Evolutionary conservation across 768 basidiomycete species (phyloP), one percentile per base, ranked within the genome.

Genomic region (Tylopilus sp.): DNA sequence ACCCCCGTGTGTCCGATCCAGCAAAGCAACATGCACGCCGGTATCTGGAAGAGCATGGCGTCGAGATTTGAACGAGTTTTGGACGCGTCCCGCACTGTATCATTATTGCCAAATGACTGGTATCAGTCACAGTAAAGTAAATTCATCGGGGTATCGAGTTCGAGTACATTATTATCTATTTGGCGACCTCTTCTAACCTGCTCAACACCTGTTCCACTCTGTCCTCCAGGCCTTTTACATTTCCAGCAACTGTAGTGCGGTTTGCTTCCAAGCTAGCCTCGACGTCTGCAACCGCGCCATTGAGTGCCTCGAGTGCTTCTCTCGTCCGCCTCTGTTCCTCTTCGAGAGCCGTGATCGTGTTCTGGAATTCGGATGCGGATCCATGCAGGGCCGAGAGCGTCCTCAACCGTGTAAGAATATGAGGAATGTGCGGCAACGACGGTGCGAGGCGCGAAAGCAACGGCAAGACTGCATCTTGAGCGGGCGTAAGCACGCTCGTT

Each of bases 401-500:
- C 34, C 91, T 84, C 33, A 99, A 72, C 14, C 96, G 89, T 4
- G 89, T 84, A 24, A 99, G 80, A 22, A 99, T 87, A 60, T 97
- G 92, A 2, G 95, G 89, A 40, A 92, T 87, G 57, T 91, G 89
- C 1, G 89, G 87, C 1, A 92, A 76, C 0, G 83, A 78, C 0
- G 87, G 89, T 5, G 80, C 80, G 0, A 92, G 81, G 19, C 88
- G 82, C 24, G 83, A 78, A 17, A 92, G 76, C 45, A 88, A 66
- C 0, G 89, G 87, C 0, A 88, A 69, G 13, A 91, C 67, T 40
- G 85, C 82, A 42, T 90, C 88, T 52, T 76, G 75, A 43, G 77
- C 63, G 10, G 72, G 66, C 0, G 73, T 66, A 0, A 67, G 53
- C 10, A 63, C 26, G 26, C 40, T 60, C 21, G 60, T n/a, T n/a